Evolutionary conservation across 192 early-diverging fungal species (phyloP), one percentile per base, ranked within the genome.

Genomic region (Ambispora gerdemannii): DNA sequence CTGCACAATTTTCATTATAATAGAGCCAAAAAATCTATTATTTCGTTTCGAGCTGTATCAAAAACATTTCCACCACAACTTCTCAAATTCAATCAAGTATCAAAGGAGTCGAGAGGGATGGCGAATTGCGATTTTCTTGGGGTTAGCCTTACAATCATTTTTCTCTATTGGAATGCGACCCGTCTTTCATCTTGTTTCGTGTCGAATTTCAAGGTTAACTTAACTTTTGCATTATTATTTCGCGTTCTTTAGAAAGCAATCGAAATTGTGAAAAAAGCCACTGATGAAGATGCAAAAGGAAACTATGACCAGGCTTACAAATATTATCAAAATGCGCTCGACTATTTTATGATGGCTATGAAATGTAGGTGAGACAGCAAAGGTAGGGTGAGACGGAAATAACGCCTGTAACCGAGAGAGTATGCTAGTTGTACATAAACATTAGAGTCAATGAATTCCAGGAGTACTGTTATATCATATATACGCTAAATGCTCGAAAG

Each of bases 241-340:
- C 24, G 11, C 32, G 24, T 38, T 27, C 4, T 49, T 17, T 62
- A 90, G 87, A 94, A 94, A 82, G 96, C 93, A 4, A 88, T 97
- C 33, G 93, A 95, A 50, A 91, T 96, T 35, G 92, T 93, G 33
- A 95, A 92, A 74, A 86, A 88, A 72, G 96, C 95, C 15, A 96
- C 92, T 0, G 92, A 96, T 52, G 94, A 95, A 71, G 96, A 97
- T 81, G 86, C 78, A 35, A 90, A 89, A 36, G 90, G 84, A 19
- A 92, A 96, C 81, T 96, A 91, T 72, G 91, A 93, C 56, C 90
- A 92, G 58, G 95, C 96, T 10, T 93, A 95, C 78, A 91, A 87
- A 68, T 85, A 86, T 65, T 98, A 98, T 78, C 83, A 84, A 63
- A 91, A 91, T 75, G 85, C 90, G 2, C 83, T 98, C n/a, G 95